Percentiles rank a stretch among this genome's conserved stretches.
These are phyloP conservation scores for Paraphoma sp. DNA, from an alignment of 2,329 filamentous ascomycete species.

Conservation along the genomic window DNA sequence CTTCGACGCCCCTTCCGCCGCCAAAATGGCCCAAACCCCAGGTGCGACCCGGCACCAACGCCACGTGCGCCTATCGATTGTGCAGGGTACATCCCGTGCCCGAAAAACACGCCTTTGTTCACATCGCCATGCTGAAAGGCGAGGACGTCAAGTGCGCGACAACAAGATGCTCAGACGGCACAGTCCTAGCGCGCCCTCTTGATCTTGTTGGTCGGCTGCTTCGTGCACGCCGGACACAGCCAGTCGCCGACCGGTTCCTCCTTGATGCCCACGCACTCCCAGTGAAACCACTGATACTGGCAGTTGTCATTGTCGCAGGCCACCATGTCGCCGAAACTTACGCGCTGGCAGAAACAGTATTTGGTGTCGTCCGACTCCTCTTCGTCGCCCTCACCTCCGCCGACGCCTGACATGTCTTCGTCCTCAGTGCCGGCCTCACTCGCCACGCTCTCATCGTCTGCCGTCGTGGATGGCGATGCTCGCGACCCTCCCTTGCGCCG, in stretches of 20 bases:
- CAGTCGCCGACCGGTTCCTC: constrained; percentile 59
- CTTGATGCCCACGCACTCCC: constrained; percentile 64
- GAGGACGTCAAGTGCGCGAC: not conserved
- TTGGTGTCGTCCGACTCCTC: constrained; percentile 77
- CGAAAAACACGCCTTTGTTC: not conserved
- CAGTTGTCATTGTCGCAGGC: constrained; percentile 85
- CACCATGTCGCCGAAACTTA: constrained; percentile 88
- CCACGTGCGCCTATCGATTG: constrained; percentile 16
- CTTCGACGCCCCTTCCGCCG: constrained; percentile 21
- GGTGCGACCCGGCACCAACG: constrained; percentile 7
- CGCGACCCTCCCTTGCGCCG: constrained; percentile 45
- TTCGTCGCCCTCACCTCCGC: constrained; percentile 53
- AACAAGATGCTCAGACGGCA: not conserved
- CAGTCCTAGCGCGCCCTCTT: constrained; percentile 44
- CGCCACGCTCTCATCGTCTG: constrained; percentile 62
- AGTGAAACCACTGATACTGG: constrained; percentile 87
- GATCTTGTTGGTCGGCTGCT: constrained; percentile 50
- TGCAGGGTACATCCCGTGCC: not conserved
- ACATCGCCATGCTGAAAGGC: not conserved
- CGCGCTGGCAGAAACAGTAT: constrained; percentile 83
- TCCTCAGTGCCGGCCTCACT: constrained; percentile 51
- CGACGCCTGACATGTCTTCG: constrained; percentile 62
- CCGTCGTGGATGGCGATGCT: constrained; percentile 51
- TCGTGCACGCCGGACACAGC: constrained; percentile 54
- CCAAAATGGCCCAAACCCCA: not conserved